phyloP scores from a whole-genome alignment of 2,329 filamentous ascomycete genomes.

The Chaetothyriales sp. region DNA sequence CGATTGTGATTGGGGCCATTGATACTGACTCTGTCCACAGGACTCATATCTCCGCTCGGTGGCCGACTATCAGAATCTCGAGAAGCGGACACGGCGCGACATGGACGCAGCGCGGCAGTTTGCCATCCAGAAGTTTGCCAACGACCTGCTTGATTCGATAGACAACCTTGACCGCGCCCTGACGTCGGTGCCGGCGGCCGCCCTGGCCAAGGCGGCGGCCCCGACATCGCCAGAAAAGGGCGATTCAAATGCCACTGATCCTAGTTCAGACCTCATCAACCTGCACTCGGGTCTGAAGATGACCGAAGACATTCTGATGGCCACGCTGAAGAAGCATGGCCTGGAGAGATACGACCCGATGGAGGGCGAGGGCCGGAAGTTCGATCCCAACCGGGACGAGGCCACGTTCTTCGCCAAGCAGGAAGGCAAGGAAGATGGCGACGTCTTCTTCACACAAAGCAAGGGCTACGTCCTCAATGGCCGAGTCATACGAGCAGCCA shows the following conservation, averaged over 20 bases:
- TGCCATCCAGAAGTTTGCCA: slow-evolving; percentile 85
- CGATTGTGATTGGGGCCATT: background rate
- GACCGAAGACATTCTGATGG: slow-evolving; percentile 80
- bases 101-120: slow-evolving; percentile 79
- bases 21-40: slow-evolving; percentile 33
- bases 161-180: slow-evolving; percentile 96
- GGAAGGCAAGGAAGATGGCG: slow-evolving; percentile 76
- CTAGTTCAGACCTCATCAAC: slow-evolving; percentile 51
- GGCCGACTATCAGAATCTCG: slow-evolving; percentile 95
- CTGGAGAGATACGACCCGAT: slow-evolving; percentile 74
- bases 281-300: slow-evolving; percentile 86
- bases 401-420: slow-evolving; percentile 88
- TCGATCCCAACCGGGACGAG: slow-evolving; percentile 94
- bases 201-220: slow-evolving; percentile 45
- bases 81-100: slow-evolving; percentile 85
- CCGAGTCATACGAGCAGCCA: slow-evolving; percentile 74
- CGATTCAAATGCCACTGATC: slow-evolving; percentile 17
- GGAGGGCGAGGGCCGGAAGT: slow-evolving; percentile 57
- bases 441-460: slow-evolving; percentile 82
- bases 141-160: slow-evolving; percentile 85
- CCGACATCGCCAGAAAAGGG: background rate
- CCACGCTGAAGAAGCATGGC: slow-evolving; percentile 84
- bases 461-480: slow-evolving; percentile 95
- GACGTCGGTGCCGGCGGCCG: slow-evolving; percentile 59
- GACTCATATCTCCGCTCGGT: slow-evolving; percentile 89